phyloP scores from a whole-genome alignment of 768 basidiomycete genomes.

The Cystobasidium ongulense region DNA sequence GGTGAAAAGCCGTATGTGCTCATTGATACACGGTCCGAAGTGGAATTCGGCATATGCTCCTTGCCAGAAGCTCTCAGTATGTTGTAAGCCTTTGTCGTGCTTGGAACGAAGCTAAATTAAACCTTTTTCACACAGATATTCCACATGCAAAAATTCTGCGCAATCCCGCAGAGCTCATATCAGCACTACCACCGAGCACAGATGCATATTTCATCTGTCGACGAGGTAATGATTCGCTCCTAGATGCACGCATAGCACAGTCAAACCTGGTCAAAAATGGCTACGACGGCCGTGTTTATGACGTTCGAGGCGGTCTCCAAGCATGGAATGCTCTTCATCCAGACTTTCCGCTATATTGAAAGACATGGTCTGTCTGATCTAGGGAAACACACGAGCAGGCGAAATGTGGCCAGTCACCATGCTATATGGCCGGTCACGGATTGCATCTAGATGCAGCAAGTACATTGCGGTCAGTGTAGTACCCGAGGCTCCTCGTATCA shows the following conservation, averaged over 20 bases:
- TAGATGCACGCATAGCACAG: conserved; percentile 62
- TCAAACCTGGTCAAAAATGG: background rate
- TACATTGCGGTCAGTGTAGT: too few species aligned
- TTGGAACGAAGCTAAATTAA: too few species aligned
- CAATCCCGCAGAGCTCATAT: conserved; percentile 46
- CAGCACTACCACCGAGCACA: conserved; percentile 38
- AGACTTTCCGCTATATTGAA: conserved; percentile 68
- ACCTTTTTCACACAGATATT: conserved; percentile 53
- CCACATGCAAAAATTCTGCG: conserved; percentile 61
- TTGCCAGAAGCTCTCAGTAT: conserved; percentile 66
- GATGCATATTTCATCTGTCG: conserved; percentile 64
- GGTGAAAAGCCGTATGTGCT: conserved; percentile 47
- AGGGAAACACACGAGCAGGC: too few species aligned
- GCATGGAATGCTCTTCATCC: conserved; percentile 73
- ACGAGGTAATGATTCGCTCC: conserved; percentile 85
- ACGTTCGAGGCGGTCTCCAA: conserved; percentile 57
- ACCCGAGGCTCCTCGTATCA: too few species aligned
- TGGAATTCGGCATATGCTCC: conserved; percentile 78
- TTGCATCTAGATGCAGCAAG: too few species aligned
- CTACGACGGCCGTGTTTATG: conserved; percentile 17
- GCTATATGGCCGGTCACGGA: too few species aligned
- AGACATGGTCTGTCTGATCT: background rate
- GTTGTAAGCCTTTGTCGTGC: background rate
- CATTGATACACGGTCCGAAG: conserved; percentile 69
- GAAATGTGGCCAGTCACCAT: too few species aligned